These are phyloP conservation scores for Quercus wislizeni DNA, from an alignment of 306 rosid genomes.

Conservation along the genomic window DNA sequence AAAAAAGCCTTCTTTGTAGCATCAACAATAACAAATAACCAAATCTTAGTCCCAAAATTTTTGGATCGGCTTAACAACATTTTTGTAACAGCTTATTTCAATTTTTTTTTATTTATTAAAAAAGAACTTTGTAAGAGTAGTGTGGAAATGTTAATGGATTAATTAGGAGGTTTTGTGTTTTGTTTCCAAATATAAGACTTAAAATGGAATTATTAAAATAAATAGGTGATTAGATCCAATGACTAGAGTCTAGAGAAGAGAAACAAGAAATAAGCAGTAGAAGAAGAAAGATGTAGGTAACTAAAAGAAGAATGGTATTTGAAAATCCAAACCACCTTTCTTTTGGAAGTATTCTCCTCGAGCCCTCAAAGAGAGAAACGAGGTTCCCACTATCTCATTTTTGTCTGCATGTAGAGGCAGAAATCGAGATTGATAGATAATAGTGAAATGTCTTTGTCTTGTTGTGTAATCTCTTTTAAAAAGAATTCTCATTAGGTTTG, in stretches of 20 bases:
- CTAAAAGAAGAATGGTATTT: slow-evolving; percentile 12
- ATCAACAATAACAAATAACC: no score
- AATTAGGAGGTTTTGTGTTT: no score
- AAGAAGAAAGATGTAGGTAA: slow-evolving; percentile 14
- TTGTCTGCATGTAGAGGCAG: slow-evolving; percentile 34
- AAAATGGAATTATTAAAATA: not conserved
- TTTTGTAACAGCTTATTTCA: no score
- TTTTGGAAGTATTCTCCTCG: slow-evolving; percentile 77
- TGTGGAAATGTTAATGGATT: no score
- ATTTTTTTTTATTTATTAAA: no score
- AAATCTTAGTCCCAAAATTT: no score
- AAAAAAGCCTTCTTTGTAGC: no score
- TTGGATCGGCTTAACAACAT: no score
- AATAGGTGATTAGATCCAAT: slow-evolving; percentile 16
- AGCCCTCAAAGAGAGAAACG: slow-evolving; percentile 66
- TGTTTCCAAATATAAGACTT: not conserved
- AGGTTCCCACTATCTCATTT: slow-evolving; percentile 34
- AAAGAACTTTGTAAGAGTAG: no score
- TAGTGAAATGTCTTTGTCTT: slow-evolving; percentile 21
- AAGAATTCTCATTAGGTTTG: not conserved
- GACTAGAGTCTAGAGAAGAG: not conserved
- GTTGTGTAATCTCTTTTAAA: not conserved
- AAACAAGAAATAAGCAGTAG: not conserved
- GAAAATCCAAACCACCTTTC: slow-evolving; percentile 27
- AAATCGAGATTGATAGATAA: slow-evolving; percentile 28